Base-by-base conservation (phyloP, 192 early-diverging fungal species). In the Backusella liffmaniae region DNA sequence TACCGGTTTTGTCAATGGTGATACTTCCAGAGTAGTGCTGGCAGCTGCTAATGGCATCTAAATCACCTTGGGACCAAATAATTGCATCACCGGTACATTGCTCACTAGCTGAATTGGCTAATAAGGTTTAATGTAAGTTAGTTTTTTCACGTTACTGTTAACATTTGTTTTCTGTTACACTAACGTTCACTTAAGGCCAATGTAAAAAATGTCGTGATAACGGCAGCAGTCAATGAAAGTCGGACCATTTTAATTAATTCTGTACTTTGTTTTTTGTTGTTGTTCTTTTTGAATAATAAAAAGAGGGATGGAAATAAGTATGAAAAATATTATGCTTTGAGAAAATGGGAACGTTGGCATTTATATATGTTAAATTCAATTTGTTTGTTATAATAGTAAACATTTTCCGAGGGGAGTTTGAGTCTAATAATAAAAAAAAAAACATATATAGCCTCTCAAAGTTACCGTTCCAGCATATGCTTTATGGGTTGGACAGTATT, bases 11-110 rank as follows among this genome's bases (percentile, higher is more conserved):
- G 29, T 76, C 73, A 23, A 83, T 73, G 15, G 68, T 74, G n/a
- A 83, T 79, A 35, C 65, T 73, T 21, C 82, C 82, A 30, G 21
- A 72, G 34, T 72, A 83, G 3, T 30, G 39, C 3, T 26, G 34
- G 18, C 82, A 83, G 29, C 30, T 23, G 7, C 59, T 72, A 18
- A 83, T 56, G 18, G 68, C 46, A 67, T 79, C 79, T 21, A 83
- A 56, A 49, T 83, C 82, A 23, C 10, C 73, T 66, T 83, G 82
- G 1, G 35, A 71, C 56, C 23, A 4, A 34, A 62, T 29, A 62
- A 29, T 62, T 62, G 26, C 56, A 29, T 62, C 56, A 62, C 56
- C 56, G 56, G 56, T 7, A 29, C 56, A 62, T 26, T 23, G 12
- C 3, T 62, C 23, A 1, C 26, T 26, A 10, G 56, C 56, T 62